Percentiles rank a stretch among this genome's conserved stretches.
These are phyloP conservation scores for Fusarium nurragi DNA, from an alignment of 2,329 filamentous ascomycete species.

Conservation along the genomic window DNA sequence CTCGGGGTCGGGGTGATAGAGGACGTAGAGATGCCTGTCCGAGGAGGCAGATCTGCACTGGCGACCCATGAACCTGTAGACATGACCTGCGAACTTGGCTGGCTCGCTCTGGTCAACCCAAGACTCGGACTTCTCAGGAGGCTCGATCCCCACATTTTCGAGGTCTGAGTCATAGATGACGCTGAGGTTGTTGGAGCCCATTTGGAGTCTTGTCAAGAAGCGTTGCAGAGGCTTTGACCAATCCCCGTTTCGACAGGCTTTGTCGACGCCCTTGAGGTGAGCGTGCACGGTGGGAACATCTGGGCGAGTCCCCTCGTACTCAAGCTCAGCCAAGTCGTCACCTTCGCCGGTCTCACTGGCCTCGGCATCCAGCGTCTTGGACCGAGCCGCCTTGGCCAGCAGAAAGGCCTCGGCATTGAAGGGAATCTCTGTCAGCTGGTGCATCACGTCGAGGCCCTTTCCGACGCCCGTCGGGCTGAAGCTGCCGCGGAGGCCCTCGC, in stretches of 20 bases:
- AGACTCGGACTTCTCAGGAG: slow-evolving; percentile 25
- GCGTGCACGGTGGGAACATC: slow-evolving; percentile 23
- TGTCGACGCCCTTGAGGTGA: slow-evolving; percentile 24
- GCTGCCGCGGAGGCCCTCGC: slow-evolving; percentile 2
- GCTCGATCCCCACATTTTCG: slow-evolving; percentile 22
- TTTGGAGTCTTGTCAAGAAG: slow-evolving; percentile 23
- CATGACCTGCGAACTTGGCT: slow-evolving; percentile 18
- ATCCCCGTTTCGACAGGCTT: slow-evolving; percentile 20
- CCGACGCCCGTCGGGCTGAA: slow-evolving; percentile 2
- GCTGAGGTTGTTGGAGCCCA: slow-evolving; percentile 14
- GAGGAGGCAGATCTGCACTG: slow-evolving; percentile 25
- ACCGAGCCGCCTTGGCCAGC: slow-evolving; percentile 18
- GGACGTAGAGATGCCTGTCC: slow-evolving; percentile 27
- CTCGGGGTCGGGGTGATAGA: slow-evolving; percentile 27
- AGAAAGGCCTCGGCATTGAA: slow-evolving; percentile 21
- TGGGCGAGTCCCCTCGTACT: slow-evolving; percentile 1
- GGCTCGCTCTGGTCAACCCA: slow-evolving; percentile 22
- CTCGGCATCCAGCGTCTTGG: slow-evolving; percentile 12
- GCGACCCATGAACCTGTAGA: slow-evolving; percentile 22
- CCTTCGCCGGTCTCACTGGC: slow-evolving; percentile 17
- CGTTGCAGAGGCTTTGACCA: slow-evolving; percentile 29
- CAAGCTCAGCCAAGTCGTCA: slow-evolving; percentile 11
- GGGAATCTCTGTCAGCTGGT: slow-evolving; percentile 29
- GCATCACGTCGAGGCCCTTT: background rate
- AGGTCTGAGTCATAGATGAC: slow-evolving; percentile 31